Base-by-base conservation (phyloP, 495 filamentous ascomycete species). In the Aspergillus sparsus region DNA sequence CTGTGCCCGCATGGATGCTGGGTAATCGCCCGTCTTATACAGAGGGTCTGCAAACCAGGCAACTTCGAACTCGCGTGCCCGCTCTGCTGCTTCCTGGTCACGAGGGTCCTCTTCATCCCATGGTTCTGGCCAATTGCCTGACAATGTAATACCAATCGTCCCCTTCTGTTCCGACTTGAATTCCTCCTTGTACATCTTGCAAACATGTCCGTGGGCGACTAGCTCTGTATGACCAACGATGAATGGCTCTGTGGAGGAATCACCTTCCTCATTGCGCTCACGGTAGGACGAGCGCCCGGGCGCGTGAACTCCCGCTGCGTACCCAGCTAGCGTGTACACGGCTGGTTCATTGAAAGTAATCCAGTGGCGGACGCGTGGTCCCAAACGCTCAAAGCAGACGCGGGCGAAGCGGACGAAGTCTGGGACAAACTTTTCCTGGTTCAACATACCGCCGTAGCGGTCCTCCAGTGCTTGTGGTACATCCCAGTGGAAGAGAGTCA, bases 401-500 rank as follows among this genome's bases (percentile, higher is more conserved):
- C 77, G 69, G 0, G 78, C 80, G 53, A 80, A 82, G 21, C 66
- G 62, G 37, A 75, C 74, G 57, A 82, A 82, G 46, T 81, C 80
- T n/a, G 68, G 60, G 6, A 66, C 70, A 52, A 76, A 80, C 6
- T 68, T 67, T 1, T 71, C 67, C 64, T 78, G 73, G 62, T 80
- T 67, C 27, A 81, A 53, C 69, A 80, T 70, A 32, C 79, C 78
- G 0, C 75, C 71, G 56, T 82, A 81, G 33, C 77, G 71, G 51
- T 80, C 74, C 57, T 81, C 74, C 34, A 80, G 63, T 0, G 68
- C 66, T 58, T 79, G 76, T 0, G 80, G 79, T 5, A 68, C 69
- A 60, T 82, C 80, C 75, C 78, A 82, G 58, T 82, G 80, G 58
- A 79, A 78, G 3, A 82, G 63, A 1, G 80, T 82, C 13, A 80